Base-by-base conservation (phyloP, 495 filamentous ascomycete genomes). In the Penicillium flavigenum region DNA sequence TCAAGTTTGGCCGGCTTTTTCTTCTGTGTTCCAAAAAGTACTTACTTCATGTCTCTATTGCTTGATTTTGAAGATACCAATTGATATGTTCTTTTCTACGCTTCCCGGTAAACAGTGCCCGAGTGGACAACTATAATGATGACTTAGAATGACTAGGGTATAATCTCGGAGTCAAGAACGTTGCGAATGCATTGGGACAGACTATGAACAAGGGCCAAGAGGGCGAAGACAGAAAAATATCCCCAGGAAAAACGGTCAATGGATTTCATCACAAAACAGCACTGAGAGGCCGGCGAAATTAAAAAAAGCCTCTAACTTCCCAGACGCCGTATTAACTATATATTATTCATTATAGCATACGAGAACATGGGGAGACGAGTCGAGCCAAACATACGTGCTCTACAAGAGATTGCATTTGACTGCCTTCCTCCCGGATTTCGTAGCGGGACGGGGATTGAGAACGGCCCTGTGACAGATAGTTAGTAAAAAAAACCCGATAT, bases 381-480 rank as follows among this genome's bases (percentile, higher is more conserved):
- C 56, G 34, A 64, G 56, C 50, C 53, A 56, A 47, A 47, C 47
- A 56, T 38, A 51, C 24, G 41, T 56, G 19, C 58, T 70, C 79
- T 78, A 96, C 67, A 96, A 80, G 68, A 96, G 88, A 39, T 79
- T 70, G 77, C 92, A 96, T 78, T 88, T 90, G 46, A 57, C 54
- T 50, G 46, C 47, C 62, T 79, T 81, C 75, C 83, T 86, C 71
- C 84, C 82, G 66, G 83, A 83, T 60, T 82, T 81, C 17, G 78
- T 63, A 50, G 81, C 70, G 26, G 88, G 87, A 53, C 86, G 83
- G 32, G 90, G 91, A 66, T 88, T 90, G 52, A 96, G 81, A 20
- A 94, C 92, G 53, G 92, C 91, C 49, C 92, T 94, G 64, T 17
- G 26, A 36, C 38, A 16, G 44, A 32, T 1, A 20, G 46, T 60